These are phyloP conservation scores for Nicotiana undulata DNA, from an alignment of 257 asterid genomes.

Conservation along the genomic window DNA sequence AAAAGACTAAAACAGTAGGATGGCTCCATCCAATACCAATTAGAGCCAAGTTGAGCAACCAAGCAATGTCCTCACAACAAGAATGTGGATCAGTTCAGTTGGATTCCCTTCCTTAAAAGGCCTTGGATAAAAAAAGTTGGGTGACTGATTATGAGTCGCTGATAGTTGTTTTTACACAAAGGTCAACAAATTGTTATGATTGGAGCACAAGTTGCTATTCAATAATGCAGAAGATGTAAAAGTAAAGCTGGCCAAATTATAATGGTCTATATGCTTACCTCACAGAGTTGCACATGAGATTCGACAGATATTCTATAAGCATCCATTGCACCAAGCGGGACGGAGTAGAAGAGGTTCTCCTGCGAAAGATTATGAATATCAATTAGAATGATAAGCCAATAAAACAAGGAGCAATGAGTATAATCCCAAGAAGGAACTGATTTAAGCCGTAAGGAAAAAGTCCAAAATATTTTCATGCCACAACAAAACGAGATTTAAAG, in stretches of 20 bases:
- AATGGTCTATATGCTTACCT: slow-evolving; percentile 40
- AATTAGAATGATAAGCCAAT: neutral
- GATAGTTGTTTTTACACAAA: neutral
- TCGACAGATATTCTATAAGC: slow-evolving; percentile 60
- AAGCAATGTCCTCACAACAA: neutral
- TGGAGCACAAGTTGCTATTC: slow-evolving; percentile 2
- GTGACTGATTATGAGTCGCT: neutral
- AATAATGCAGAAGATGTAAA: neutral
- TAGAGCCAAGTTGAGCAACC: neutral
- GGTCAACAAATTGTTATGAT: neutral
- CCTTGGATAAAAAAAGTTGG: neutral
- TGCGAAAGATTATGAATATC: slow-evolving; percentile 22
- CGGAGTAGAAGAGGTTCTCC: slow-evolving; percentile 74
- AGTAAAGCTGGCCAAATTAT: neutral
- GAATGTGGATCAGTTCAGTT: neutral
- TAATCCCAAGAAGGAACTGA: neutral
- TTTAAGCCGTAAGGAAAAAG: neutral
- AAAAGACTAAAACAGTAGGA: neutral
- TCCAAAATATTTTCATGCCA: neutral
- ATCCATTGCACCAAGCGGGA: slow-evolving; percentile 60
- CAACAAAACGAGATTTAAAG: neutral
- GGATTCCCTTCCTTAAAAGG: neutral
- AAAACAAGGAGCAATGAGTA: neutral
- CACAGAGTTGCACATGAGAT: slow-evolving; percentile 45
- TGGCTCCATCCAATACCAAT: neutral